phyloP scores from a whole-genome alignment of 1,284 basidiomycete genomes.

The Cutaneotrichosporon mucoides region DNA sequence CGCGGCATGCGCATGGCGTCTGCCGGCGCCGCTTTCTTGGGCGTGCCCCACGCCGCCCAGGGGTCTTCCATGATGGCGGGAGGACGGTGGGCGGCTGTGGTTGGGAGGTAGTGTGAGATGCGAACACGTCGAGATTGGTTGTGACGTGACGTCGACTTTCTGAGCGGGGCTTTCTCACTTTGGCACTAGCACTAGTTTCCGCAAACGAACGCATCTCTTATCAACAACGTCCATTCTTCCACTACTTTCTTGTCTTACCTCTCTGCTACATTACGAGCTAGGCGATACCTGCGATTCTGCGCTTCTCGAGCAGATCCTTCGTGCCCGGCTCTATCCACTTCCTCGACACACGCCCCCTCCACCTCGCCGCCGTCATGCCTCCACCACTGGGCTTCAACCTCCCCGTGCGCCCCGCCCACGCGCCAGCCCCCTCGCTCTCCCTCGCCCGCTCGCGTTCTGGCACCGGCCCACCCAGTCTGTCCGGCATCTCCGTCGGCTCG shows the following conservation, averaged over 20 bases:
- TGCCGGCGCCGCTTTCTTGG: background rate
- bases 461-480: background rate
- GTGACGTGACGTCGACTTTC: too few relatives aligned
- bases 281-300: background rate
- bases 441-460: slow-evolving; percentile 2
- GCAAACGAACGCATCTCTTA: too few relatives aligned
- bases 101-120: background rate
- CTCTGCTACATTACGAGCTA: too few relatives aligned
- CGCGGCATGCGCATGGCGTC: slow-evolving; percentile 3
- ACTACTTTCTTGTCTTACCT: too few relatives aligned
- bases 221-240: too few relatives aligned
- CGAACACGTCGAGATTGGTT: background rate
- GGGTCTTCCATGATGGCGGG: slow-evolving; percentile 18
- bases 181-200: too few relatives aligned
- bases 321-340: background rate
- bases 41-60: slow-evolving; percentile 19
- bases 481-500: background rate
- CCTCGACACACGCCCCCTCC: background rate
- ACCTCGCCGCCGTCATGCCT: background rate
- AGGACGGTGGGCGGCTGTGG: background rate
- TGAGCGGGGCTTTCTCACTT: too few relatives aligned
- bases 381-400: slow-evolving; percentile 2
- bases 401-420: background rate
- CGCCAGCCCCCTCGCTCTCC: slow-evolving; percentile 1
- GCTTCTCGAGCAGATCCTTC: background rate